These are phyloP conservation scores for Hyphopichia pseudoburtonii DNA, from an alignment of 1,139 yeast genomes.

Conservation along the genomic window DNA sequence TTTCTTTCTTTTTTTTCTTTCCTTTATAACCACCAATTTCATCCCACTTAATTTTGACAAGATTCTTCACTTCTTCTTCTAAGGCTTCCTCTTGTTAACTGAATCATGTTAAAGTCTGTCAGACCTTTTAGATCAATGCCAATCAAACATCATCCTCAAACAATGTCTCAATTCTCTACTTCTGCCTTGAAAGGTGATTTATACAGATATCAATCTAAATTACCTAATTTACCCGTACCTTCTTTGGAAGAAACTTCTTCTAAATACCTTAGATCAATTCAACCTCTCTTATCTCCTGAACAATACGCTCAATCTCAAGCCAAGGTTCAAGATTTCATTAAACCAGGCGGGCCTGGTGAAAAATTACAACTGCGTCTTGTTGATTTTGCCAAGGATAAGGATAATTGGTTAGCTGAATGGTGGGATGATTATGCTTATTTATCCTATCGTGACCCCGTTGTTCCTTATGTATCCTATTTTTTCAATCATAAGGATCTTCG, in stretches of 20 bases:
- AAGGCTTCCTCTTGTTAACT: background rate
- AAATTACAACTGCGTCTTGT: constrained; percentile 65
- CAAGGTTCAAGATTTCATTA: constrained; percentile 65
- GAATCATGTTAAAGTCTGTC: constrained; percentile 10
- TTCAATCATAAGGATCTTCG: constrained; percentile 74
- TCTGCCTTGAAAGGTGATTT: constrained; percentile 62
- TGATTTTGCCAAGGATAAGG: constrained; percentile 57
- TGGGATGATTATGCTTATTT: constrained; percentile 96
- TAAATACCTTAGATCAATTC: constrained; percentile 69
- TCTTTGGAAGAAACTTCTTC: constrained; percentile 67
- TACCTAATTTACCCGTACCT: constrained; percentile 91
- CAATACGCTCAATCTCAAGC: constrained; percentile 58
- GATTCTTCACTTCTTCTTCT: background rate
- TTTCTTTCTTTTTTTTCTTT: background rate
- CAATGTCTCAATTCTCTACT: constrained; percentile 26
- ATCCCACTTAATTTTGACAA: too few species aligned
- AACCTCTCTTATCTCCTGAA: constrained; percentile 57
- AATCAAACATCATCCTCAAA: constrained; percentile 1
- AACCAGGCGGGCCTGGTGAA: constrained; percentile 64
- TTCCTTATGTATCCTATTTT: constrained; percentile 91
- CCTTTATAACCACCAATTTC: background rate
- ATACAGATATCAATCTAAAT: constrained; percentile 66
- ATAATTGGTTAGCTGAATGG: constrained; percentile 89
- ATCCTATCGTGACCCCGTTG: constrained; percentile 89
- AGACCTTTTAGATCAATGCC: constrained; percentile 10